Conservation (phyloP, 108 stramenopile species). For the Halocafeteria seosinensis region DNA sequence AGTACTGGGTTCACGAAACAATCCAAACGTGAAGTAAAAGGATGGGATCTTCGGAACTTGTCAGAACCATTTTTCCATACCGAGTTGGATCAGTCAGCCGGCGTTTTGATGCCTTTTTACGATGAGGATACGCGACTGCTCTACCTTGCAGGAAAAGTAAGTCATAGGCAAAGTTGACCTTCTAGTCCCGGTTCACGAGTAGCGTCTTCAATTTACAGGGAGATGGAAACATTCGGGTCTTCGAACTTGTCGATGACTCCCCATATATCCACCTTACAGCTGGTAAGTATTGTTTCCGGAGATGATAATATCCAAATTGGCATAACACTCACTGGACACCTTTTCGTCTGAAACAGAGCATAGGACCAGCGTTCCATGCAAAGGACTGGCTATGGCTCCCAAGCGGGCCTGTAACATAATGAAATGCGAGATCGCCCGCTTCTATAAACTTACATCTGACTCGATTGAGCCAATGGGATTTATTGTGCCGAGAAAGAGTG, state of each 20-base stretch:
- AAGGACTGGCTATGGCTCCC: conserved; percentile 87
- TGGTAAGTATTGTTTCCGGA: too few species aligned
- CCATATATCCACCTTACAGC: conserved; percentile 60
- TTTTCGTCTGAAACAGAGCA: conserved; percentile 59
- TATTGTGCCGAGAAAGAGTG: conserved; percentile 85
- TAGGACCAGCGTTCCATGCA: conserved; percentile 70
- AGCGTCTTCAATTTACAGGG: too few species aligned
- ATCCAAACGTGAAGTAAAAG: conserved; percentile 79
- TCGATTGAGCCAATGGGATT: conserved; percentile 70
- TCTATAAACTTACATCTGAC: conserved; percentile 80
- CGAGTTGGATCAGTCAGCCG: conserved; percentile 83
- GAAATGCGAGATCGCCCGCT: conserved; percentile 71
- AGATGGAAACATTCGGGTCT: conserved; percentile 88
- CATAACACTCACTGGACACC: too few species aligned
- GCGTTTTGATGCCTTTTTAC: conserved; percentile 85
- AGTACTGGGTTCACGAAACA: conserved; percentile 74
- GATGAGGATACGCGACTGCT: conserved; percentile 73
- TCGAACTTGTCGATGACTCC: conserved; percentile 74
- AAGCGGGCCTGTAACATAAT: conserved; percentile 84
- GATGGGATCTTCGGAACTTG: conserved; percentile 78
- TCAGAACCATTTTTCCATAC: conserved; percentile 48
- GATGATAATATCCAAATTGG: too few species aligned
- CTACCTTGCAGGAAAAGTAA: conserved; percentile 93
- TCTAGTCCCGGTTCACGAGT: too few species aligned
- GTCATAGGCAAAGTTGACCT: too few species aligned